Evolutionary conservation across 352 stramenopile genomes (phyloP).

Genomic region (Pythium aquatile): DNA sequence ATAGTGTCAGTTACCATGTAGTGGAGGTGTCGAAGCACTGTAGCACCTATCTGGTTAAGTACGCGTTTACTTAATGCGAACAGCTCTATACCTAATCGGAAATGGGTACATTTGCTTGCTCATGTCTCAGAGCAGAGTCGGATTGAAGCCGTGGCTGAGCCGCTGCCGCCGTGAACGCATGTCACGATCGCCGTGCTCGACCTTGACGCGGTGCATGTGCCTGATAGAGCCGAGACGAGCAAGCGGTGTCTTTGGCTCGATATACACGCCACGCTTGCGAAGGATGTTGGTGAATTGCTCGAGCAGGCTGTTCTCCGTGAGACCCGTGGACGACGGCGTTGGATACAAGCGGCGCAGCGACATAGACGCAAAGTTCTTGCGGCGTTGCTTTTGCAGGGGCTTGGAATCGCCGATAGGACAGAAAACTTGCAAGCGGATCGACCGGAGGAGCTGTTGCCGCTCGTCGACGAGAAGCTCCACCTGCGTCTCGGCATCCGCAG

Average conservation of each 20-base stretch:
- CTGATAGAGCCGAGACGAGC: slow-evolving; percentile 57
- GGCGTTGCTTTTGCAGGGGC: slow-evolving; percentile 32
- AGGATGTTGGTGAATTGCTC: slow-evolving; percentile 63
- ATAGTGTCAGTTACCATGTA: not conserved
- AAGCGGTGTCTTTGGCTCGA: slow-evolving; percentile 48
- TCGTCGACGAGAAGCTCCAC: slow-evolving; percentile 80
- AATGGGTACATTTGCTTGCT: not conserved
- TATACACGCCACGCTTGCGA: slow-evolving; percentile 57
- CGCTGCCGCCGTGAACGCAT: slow-evolving; percentile 23
- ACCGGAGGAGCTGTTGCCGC: slow-evolving; percentile 53
- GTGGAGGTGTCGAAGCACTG: not conserved
- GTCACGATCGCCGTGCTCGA: slow-evolving; percentile 21
- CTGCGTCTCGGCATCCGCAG: slow-evolving; percentile 71
- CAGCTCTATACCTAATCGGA: slow-evolving; percentile 2
- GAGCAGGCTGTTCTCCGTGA: slow-evolving; percentile 62
- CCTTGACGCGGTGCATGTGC: slow-evolving; percentile 36
- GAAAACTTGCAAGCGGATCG: slow-evolving; percentile 61
- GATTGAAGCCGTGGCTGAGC: slow-evolving; percentile 20
- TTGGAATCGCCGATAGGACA: slow-evolving; percentile 53
- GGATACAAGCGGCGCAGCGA: slow-evolving; percentile 45
- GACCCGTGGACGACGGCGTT: slow-evolving; percentile 35
- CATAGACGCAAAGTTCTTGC: slow-evolving; percentile 22
- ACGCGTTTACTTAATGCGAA: slow-evolving; percentile 3
- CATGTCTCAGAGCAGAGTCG: slow-evolving; percentile 4
- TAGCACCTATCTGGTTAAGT: not conserved